Evolutionary conservation across 257 asterid species (phyloP).

Genomic region (Solanum lignicaule): DNA sequence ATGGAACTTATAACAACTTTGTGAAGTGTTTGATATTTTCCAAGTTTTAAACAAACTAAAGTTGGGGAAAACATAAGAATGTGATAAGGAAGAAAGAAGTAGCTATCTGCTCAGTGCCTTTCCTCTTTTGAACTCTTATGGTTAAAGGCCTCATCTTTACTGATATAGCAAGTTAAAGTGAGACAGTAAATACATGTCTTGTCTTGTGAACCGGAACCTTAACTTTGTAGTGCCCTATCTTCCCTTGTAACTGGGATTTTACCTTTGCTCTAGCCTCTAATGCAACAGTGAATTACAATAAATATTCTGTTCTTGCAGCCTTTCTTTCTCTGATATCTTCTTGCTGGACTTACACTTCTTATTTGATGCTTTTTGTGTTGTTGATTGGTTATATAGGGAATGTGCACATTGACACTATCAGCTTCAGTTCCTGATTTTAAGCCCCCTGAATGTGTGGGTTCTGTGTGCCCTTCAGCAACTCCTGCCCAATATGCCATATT

Average conservation of each 20-base stretch:
- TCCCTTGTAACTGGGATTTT: not conserved
- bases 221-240: not conserved
- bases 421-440: not conserved
- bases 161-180: not conserved
- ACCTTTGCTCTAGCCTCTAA: not conserved
- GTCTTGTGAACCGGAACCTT: not conserved
- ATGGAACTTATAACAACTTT: not conserved
- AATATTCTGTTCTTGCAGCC: not conserved
- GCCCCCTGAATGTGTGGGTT: not conserved
- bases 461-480: not conserved
- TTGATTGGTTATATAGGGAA: not conserved
- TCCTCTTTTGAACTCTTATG: not conserved
- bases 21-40: not conserved
- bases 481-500: not conserved
- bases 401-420: not conserved
- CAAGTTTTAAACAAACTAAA: not conserved
- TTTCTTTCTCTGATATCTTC: not conserved
- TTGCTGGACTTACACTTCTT: not conserved
- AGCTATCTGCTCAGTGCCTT: not conserved
- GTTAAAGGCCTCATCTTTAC: not conserved
- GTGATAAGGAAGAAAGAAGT: not conserved
- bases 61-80: not conserved
- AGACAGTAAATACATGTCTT: not conserved
- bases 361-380: not conserved
- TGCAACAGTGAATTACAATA: not conserved